phyloP scores from a whole-genome alignment of 169 alveolate genomes.

The Plasmodium ovale region DNA sequence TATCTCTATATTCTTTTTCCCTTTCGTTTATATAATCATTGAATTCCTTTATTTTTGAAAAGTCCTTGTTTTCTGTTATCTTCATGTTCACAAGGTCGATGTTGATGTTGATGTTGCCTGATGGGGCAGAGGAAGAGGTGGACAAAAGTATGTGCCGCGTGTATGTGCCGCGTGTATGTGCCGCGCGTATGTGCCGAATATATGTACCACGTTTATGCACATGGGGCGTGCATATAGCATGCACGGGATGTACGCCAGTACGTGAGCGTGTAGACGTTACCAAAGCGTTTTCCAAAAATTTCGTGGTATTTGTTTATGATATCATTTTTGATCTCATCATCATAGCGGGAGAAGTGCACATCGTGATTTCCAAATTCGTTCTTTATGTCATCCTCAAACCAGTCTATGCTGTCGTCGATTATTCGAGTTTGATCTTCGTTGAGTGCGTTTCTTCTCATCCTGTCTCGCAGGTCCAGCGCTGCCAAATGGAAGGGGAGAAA shows the following conservation, averaged over 20 bases:
- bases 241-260: neutral
- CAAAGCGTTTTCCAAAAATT: slow-evolving; percentile 27
- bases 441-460: slow-evolving; percentile 35
- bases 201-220: neutral
- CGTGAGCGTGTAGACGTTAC: neutral
- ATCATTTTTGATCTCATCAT: slow-evolving; percentile 61
- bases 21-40: slow-evolving; percentile 58
- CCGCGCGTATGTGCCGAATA: neutral
- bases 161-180: neutral
- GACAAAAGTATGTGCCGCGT: neutral
- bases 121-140: neutral
- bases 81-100: slow-evolving; percentile 43
- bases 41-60: slow-evolving; percentile 33
- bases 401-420: slow-evolving; percentile 66
- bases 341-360: slow-evolving; percentile 33
- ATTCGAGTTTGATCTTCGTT: slow-evolving; percentile 58
- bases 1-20: slow-evolving; percentile 25
- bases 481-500: neutral
- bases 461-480: slow-evolving; percentile 51
- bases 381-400: slow-evolving; percentile 72
- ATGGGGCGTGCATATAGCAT: neutral
- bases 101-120: slow-evolving; percentile 61
- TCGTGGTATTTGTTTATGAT: slow-evolving; percentile 56
- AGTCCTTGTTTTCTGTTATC: slow-evolving; percentile 45
- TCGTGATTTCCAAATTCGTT: slow-evolving; percentile 13